Evolutionary conservation across 345 rosid species (phyloP), one percentile per base, ranked within the genome.

Genomic region (Clausena lansium): DNA sequence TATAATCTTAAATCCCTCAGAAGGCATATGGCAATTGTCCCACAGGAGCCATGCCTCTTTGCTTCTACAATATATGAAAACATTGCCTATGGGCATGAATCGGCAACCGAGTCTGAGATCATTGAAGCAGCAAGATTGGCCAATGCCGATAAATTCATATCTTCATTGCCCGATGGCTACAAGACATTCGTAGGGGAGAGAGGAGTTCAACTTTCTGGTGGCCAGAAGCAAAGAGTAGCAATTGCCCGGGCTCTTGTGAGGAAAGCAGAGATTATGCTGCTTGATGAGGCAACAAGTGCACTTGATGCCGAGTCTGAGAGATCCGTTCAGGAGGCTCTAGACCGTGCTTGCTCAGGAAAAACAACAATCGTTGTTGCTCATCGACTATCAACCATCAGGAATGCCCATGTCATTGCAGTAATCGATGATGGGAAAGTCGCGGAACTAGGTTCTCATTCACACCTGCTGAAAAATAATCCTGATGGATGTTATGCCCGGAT

Each of bases 261-360:
- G 77, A 94, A 94, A 80, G 94, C 98, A 2, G 98, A 89, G 84
- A 87, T 94, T 20, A 89, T 92, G 95, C 87, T 96, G 76, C 95
- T 96, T 0, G 99, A 96, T 39, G 99, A 96, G 80, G 99, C 99
- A 27, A 96, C 99, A 39, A 96, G 99, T 54, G 97, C 99, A 1
- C 93, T 96, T 4, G 99, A 92, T 79, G 90, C 90, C 0, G 99
- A 96, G 82, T 94, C 98, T 1, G 98, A 94, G 86, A 91, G 95
- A 78, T 92, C 94, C 0, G 99, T 96, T 55, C 98, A 94, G 81
- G 99, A 94, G 77, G 97, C 98, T 30, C 85, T 96, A 65, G 97
- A 96, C 81, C 94, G 93, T 1, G 98, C 97, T 64, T 96, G 97
- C 79, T 82, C 94, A 2, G 98, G 99, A 50, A 96, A 88, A 82